phyloP scores from a whole-genome alignment of 257 asterid species.

The Przewalskia tangutica region DNA sequence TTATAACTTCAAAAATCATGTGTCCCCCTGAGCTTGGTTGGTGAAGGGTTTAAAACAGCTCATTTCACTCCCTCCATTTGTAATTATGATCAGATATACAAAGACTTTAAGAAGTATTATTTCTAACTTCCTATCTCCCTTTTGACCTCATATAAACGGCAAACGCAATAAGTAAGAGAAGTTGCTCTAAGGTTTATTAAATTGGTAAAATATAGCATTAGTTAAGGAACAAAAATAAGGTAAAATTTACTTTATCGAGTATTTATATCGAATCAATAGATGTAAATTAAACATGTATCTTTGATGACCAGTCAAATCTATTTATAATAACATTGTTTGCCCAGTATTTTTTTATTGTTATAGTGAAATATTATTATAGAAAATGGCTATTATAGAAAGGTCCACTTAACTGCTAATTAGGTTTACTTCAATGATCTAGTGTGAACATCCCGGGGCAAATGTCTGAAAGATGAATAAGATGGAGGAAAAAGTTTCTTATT shows the following conservation, averaged over 20 bases:
- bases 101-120: neutral
- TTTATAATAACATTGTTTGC: no score
- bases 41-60: neutral
- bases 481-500: neutral
- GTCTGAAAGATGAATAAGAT: neutral
- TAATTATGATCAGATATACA: neutral
- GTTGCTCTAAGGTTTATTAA: neutral
- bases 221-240: neutral
- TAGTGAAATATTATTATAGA: neutral
- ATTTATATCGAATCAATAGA: no score
- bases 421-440: no score
- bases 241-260: no score
- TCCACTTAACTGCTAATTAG: no score
- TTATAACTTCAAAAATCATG: neutral
- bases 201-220: neutral
- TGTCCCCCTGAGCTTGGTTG: neutral
- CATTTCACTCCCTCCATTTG: neutral
- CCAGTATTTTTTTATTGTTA: no score
- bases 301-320: no score
- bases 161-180: neutral
- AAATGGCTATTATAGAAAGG: no score
- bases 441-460: no score
- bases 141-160: neutral
- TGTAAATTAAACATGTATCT: no score
- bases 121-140: neutral